phyloP scores from a whole-genome alignment of 805 yeast genomes.

The Ogataea nonfermentans region DNA sequence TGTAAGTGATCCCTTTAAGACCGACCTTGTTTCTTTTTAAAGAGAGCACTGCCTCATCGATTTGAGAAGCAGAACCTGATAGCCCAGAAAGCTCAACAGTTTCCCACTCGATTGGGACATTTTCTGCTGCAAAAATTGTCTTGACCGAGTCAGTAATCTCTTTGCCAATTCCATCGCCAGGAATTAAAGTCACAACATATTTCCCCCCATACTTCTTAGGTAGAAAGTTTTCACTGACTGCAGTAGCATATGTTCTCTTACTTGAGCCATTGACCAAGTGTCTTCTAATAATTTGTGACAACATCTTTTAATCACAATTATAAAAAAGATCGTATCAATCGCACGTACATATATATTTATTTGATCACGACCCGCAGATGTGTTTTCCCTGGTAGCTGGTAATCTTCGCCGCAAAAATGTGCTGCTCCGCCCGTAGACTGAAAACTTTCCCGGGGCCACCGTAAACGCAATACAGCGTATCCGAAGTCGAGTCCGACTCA shows the following conservation, averaged over 20 bases:
- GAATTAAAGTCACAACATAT: conserved; percentile 90
- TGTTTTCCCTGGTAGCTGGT: conserved; percentile 1
- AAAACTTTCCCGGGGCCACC: too few relatives aligned
- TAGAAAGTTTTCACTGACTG: conserved; percentile 36
- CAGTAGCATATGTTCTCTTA: conserved; percentile 33
- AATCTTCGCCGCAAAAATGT: neutral
- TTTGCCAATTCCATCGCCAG: conserved; percentile 98
- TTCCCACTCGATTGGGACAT: conserved; percentile 94
- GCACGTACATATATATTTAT: neutral
- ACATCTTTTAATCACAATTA: conserved; percentile 19
- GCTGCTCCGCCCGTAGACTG: too few relatives aligned
- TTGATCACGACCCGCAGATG: neutral
- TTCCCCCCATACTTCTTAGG: conserved; percentile 95
- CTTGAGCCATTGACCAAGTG: conserved; percentile 16
- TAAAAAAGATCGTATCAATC: neutral
- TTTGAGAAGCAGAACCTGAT: conserved; percentile 47
- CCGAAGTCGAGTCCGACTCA: conserved; percentile 24
- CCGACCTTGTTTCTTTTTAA: conserved; percentile 96
- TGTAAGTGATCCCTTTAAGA: conserved; percentile 91
- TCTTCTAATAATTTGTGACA: conserved; percentile 25
- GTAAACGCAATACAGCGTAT: neutral
- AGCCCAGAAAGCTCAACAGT: conserved; percentile 65
- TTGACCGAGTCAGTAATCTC: conserved; percentile 94
- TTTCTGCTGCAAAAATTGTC: conserved; percentile 81
- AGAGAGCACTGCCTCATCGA: conserved; percentile 83